phyloP scores from a whole-genome alignment of 2,329 filamentous ascomycete genomes.

The Dactylellina parvicollis region DNA sequence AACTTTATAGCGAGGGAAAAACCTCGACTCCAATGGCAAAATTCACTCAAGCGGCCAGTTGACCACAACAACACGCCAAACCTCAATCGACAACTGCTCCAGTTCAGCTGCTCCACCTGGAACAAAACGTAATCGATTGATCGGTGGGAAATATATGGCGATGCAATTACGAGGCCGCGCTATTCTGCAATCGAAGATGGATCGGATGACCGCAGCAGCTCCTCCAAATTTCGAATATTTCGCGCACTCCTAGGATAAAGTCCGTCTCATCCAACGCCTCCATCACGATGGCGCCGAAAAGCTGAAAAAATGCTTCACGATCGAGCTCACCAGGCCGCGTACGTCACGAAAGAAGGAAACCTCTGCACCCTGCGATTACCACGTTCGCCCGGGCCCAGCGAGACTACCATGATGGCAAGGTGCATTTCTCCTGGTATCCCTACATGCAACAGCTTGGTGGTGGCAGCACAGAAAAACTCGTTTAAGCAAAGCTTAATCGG shows the following conservation, averaged over 20 bases:
- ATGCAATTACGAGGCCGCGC: conserved; percentile 33
- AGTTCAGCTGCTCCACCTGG: conserved; percentile 16
- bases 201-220: conserved; percentile 34
- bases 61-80: background rate
- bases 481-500: conserved; percentile 52
- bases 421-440: background rate
- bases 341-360: too few species aligned
- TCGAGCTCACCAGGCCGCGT: background rate
- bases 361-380: too few species aligned
- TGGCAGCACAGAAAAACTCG: conserved; percentile 30
- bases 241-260: too few species aligned
- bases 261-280: too few species aligned
- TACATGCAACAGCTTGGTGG: background rate
- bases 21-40: conserved; percentile 38
- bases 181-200: conserved; percentile 10
- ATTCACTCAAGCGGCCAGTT: conserved; percentile 36
- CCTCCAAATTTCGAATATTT: conserved; percentile 24
- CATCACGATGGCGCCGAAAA: too few species aligned
- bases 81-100: conserved; percentile 7
- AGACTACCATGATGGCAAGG: background rate
- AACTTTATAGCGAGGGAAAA: conserved; percentile 12
- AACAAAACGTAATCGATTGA: conserved; percentile 21
- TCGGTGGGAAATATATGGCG: conserved; percentile 9
- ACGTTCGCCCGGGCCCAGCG: background rate
- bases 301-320: background rate